A percentile compares a stretch with the other conserved stretches of the same genome.
phyloP scores from a whole-genome alignment of 768 basidiomycete genomes.

The Pleurotus eryngii region DNA sequence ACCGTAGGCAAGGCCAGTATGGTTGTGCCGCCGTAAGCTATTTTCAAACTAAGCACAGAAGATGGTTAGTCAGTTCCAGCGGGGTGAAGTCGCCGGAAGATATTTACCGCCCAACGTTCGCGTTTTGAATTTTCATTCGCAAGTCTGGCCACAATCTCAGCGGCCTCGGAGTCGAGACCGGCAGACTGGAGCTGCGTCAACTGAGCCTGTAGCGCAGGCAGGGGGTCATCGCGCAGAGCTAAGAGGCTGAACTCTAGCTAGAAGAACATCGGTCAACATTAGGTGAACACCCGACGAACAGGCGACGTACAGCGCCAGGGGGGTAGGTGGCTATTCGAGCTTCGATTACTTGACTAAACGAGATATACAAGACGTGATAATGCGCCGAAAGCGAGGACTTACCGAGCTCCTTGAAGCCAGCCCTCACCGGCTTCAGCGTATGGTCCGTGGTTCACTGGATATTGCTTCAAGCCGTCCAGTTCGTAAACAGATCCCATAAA shows the following conservation, averaged over 20 bases:
- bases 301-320: slow-evolving; percentile 67
- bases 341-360: slow-evolving; percentile 74
- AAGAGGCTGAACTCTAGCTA: slow-evolving; percentile 93
- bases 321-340: slow-evolving; percentile 89
- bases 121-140: slow-evolving; percentile 71
- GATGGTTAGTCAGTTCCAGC: not conserved
- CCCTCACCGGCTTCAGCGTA: slow-evolving; percentile 69
- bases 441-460: slow-evolving; percentile 78
- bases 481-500: slow-evolving; percentile 84
- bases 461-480: slow-evolving; percentile 83
- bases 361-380: slow-evolving; percentile 16
- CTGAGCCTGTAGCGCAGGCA: slow-evolving; percentile 64
- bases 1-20: slow-evolving; percentile 76
- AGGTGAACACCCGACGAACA: slow-evolving; percentile 8
- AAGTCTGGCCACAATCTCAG: slow-evolving; percentile 54
- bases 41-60: slow-evolving; percentile 69
- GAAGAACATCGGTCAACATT: slow-evolving; percentile 5
- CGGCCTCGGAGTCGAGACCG: slow-evolving; percentile 38
- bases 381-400: slow-evolving; percentile 19
- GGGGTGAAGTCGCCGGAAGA: slow-evolving; percentile 9
- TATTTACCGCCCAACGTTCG: slow-evolving; percentile 77
- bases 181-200: slow-evolving; percentile 45
- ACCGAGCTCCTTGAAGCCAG: slow-evolving; percentile 83
- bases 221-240: slow-evolving; percentile 78
- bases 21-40: slow-evolving; percentile 81